Evolutionary conservation across 495 filamentous ascomycete species (phyloP), one percentile per base, ranked within the genome.

Genomic region (Podospora fimiseda): DNA sequence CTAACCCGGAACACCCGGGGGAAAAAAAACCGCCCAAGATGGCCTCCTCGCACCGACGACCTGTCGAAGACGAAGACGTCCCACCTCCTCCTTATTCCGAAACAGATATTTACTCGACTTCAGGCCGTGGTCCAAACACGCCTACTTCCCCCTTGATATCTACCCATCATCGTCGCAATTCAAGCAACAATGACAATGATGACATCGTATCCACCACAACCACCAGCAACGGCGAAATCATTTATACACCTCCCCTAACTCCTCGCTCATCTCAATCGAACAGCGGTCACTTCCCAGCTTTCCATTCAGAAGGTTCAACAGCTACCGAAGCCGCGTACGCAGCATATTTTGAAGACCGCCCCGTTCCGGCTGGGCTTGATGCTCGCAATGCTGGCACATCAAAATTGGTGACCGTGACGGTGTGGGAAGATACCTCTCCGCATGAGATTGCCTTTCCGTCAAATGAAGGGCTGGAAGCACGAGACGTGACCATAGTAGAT

Each of bases 11-110:
- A 33, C 6, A 33, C 27, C 27, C 27, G n/a, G n/a, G n/a, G n/a
- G n/a, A n/a, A n/a, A n/a, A n/a, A n/a, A n/a, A 9, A 16, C 27
- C 24, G 11, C 19, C 40, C 52, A 57, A 3, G 42, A 68, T 65
- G 62, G 14, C 60, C 9, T 39, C 57, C 16, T 50, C 58, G 46
- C 53, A n/a, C 19, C 44, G 44, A 16, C 9, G 9, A 5, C 21
- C 9, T 23, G 20, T 47, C 24, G 44, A 47, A 47, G 39, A 22
- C 1, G 68, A 68, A 33, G 66, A 74, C 53, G 43, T 61, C 38
- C 67, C 76, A 27, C 76, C 75, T 2, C 75, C 76, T 2, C 76
- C 76, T 4, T 80, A 78, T 58, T 61, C 61, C 38, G 72, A 76
- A 53, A 77, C 70, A n/a, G 76, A 78, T 57, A 61, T 74, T 40